Base-by-base conservation (phyloP, 1,284 basidiomycete species). In the Apiotrichum domesticum region DNA sequence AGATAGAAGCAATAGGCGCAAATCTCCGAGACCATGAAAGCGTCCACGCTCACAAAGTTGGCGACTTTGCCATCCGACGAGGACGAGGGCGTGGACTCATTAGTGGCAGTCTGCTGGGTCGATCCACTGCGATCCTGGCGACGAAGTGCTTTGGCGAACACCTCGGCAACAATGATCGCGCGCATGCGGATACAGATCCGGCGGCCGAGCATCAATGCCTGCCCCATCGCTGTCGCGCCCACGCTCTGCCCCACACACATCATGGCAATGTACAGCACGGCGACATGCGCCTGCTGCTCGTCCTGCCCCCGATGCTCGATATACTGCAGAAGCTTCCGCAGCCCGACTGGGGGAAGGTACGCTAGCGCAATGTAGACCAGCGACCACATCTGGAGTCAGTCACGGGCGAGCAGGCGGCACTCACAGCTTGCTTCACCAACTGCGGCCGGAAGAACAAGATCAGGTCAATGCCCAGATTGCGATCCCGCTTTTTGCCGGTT, bases 11-110 rank as follows among this genome's bases (percentile, higher is more conserved):
- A 59, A 63, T 79, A 79, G 0, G 72, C 77, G 66, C 67, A 72
- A 39, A 72, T 67, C 56, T 75, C 68, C 13, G 66, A 67, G 46
- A 73, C 67, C 10, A 74, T 72, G 66, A 80, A 81, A 2, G 80
- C 79, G 66, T 83, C 82, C 40, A 80, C 78, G 2, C 78, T 77
- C 45, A 83, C 79, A 39, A 83, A 69, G 62, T 83, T 82, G 52
- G 78, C 73, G 48, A 83, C 79, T 65, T 80, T 79, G 41, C 81
- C 81, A 53, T 79, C 79, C 8, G 71, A 73, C 1, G 78, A 77
- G 1, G 66, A 66, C 29, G 63, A 50, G 46, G 34, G 11, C 1
- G 56, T 56, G 3, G 57, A 53, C n/a, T 69, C 68, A 2, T 51
- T n/a, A 15, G 14, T 9, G 9, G 47, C 41, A 14, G 33, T 35